Evolutionary conservation across 768 basidiomycete genomes (phyloP), one percentile per base, ranked within the genome.

Genomic region (Naganishia randhawae): DNA sequence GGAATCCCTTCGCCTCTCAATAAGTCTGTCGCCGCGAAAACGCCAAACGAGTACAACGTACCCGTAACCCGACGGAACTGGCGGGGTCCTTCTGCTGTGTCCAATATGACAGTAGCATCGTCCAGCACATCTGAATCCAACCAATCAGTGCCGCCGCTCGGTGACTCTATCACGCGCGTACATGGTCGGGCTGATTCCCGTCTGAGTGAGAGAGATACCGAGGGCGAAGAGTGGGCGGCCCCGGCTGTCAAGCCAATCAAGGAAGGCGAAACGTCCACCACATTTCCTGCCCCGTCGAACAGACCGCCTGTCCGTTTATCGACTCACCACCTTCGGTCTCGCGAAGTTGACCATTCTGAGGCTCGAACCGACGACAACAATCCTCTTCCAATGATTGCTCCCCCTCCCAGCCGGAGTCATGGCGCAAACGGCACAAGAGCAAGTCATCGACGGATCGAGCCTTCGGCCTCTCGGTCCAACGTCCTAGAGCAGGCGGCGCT

Each of bases 41-140:
- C 39, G 14, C 1, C 22, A 41, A 61, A 48, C n/a, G 45, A 48
- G 45, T 22, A 22, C n/a, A 61, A 42, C 39, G n/a, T 29, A 27
- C 11, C 25, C 10, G n/a, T 22, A 1, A 35, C n/a, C 3, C 37
- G 39, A 27, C 57, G 37, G 2, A 61, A 29, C n/a, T 25, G 16
- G 39, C 57, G 57, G 17, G n/a, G 41, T 2, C 7, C 33, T 14
- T 37, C 33, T 25, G 14, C 35, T 9, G 39, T 22, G 4, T 61
- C 57, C 3, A 42, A 41, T 25, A 41, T 29, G n/a, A 61, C 57
- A 42, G 37, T 39, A 5, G 57, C 37, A 22, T 61, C 57, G 8
- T 61, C 57, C 25, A 61, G 39, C 17, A 61, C 57, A 25, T 61
- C 57, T 22, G 57, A 61, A 22, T 61, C 25, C 22, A 61, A 39